Base-by-base conservation (phyloP, 306 rosid species). In the Astragalus glycyphyllos region DNA sequence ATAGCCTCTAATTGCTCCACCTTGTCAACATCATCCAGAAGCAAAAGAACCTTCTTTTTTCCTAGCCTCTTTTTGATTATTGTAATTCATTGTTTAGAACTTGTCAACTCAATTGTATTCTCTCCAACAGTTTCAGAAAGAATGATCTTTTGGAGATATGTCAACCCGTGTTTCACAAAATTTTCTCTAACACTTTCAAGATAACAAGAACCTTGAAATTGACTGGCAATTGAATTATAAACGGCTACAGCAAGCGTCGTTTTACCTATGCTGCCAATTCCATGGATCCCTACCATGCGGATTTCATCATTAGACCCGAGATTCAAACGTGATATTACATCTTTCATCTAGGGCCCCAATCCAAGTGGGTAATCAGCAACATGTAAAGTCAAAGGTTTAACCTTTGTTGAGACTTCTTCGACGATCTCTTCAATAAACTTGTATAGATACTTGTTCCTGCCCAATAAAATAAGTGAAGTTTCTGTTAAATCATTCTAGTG, bases 11-110 rank as follows among this genome's bases (percentile, higher is more conserved):
- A 66, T 4, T 81, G 82, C 3, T 72, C n/a, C 0, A 8, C 1
- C 0, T 55, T 16, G 40, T 77, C 58, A 53, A 81, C 79, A 61
- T 77, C 73, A 4, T 77, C 85, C 10, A 81, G 51, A 54, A 81
- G 12, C 17, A 81, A 16, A 47, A 81, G 76, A 59, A 77, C 13
- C 49, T 67, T 81, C 63, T 34, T 54, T 0, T 0, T 4, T 0
- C 16, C 12, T 15, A 74, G 79, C 58, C 65, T 77, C 0, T 23
- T 8, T 1, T 53, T 42, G 8, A 77, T 46, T 4, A 12, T 6
- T 8, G 71, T 6, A 5, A 44, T 71, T 46, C 81, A 78, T 47
- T 42, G 16, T 10, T 16, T 2, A 5, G 11, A 49, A 55, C 64
- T 38, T 14, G 34, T 8, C 1, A 80, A 4, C 4, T 56, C 42